These are phyloP conservation scores for Fistulina hepatica DNA, from an alignment of 1,284 basidiomycete genomes.

Conservation along the genomic window DNA sequence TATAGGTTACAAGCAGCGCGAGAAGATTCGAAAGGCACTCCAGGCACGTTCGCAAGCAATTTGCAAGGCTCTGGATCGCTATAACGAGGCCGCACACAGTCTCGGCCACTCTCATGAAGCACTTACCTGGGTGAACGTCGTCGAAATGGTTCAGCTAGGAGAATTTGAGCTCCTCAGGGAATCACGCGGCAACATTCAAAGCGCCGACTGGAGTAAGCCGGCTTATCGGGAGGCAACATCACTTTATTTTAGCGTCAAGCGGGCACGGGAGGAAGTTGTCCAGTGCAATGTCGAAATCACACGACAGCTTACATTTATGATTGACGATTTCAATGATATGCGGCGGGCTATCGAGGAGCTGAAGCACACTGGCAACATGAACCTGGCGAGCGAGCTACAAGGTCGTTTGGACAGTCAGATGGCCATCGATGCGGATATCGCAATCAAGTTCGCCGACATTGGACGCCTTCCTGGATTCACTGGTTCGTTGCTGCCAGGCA, in stretches of 20 bases:
- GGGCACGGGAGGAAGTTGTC: conserved; percentile 6
- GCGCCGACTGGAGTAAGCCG: conserved; percentile 3
- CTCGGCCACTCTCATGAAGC: conserved; percentile 2
- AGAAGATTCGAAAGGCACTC: conserved; percentile 5
- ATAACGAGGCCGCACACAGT: conserved; percentile 2
- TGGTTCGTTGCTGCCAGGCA: conserved; percentile 3
- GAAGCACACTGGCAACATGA: not conserved
- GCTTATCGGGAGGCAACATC: conserved; percentile 3
- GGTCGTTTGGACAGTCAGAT: not conserved
- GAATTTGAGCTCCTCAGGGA: conserved; percentile 8
- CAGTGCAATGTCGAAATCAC: conserved; percentile 11
- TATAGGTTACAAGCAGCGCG: conserved; percentile 7
- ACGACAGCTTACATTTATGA: conserved; percentile 8
- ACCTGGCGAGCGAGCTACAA: conserved; percentile 1
- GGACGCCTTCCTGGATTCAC: conserved; percentile 3
- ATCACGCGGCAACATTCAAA: conserved; percentile 4
- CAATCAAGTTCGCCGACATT: conserved; percentile 1
- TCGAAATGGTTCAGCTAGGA: conserved; percentile 1
- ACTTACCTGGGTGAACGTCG: not conserved
- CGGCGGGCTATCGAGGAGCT: conserved; percentile 4
- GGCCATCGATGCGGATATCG: not conserved
- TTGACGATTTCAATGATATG: conserved; percentile 7
- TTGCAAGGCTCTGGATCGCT: not conserved
- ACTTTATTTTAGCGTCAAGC: conserved; percentile 8
- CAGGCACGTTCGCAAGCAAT: conserved; percentile 8